Evolutionary conservation across 805 yeast species (phyloP).

Genomic region (Saccharomycopsis guyanensis): DNA sequence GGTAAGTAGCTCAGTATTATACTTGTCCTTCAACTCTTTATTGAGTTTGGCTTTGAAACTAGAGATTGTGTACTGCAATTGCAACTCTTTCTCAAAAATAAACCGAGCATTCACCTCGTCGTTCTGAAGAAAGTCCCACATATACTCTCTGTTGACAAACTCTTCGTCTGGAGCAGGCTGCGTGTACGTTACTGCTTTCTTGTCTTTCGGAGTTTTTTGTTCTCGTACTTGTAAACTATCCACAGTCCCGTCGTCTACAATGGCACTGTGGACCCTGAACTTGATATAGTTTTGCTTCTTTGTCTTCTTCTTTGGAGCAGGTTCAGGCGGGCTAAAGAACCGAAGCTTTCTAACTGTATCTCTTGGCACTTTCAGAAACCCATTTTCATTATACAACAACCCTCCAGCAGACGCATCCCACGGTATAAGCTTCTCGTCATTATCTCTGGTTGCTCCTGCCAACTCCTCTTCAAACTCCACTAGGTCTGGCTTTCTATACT

Average conservation of each 20-base stretch:
- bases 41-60: slow-evolving; percentile 16
- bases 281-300: slow-evolving; percentile 55
- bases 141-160: slow-evolving; percentile 21
- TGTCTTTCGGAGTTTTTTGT: slow-evolving; percentile 25
- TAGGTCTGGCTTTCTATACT: slow-evolving; percentile 13
- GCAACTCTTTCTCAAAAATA: slow-evolving; percentile 12
- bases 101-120: slow-evolving; percentile 5
- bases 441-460: slow-evolving; percentile 3
- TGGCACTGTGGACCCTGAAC: slow-evolving; percentile 28
- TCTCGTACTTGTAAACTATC: slow-evolving; percentile 6
- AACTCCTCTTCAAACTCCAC: slow-evolving; percentile 20
- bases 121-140: slow-evolving; percentile 14
- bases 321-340: slow-evolving; percentile 45
- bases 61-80: slow-evolving; percentile 10
- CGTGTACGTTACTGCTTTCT: too few relatives aligned
- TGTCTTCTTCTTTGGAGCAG: slow-evolving; percentile 76
- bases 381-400: slow-evolving; percentile 27
- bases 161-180: slow-evolving; percentile 21
- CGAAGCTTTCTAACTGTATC: slow-evolving; percentile 29
- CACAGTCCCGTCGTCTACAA: slow-evolving; percentile 27
- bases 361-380: slow-evolving; percentile 32
- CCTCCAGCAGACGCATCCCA: slow-evolving; percentile 36
- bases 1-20: slow-evolving; percentile 14
- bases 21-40: slow-evolving; percentile 14
- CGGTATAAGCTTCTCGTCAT: slow-evolving; percentile 28